A percentile compares a stretch with the other conserved stretches of the same genome.
These are phyloP conservation scores for Coniochaeta prunicola DNA, from an alignment of 2,329 filamentous ascomycete species.

Conservation along the genomic window DNA sequence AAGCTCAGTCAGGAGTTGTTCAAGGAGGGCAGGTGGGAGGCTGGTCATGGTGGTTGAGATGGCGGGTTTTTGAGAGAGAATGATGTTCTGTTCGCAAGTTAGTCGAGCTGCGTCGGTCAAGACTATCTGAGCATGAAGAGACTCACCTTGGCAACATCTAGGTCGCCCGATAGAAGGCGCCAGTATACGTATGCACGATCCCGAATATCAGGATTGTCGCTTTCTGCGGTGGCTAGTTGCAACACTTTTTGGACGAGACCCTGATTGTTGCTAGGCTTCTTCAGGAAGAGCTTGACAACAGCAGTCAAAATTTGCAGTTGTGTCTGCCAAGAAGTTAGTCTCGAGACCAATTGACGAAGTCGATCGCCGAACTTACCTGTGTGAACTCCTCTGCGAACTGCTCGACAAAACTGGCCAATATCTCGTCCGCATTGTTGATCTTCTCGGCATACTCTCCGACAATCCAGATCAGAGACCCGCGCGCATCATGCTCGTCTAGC, in stretches of 20 bases:
- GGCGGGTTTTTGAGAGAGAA: conserved; percentile 88
- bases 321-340: conserved; percentile 48
- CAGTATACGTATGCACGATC: conserved; percentile 98
- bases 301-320: conserved; percentile 96
- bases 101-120: conserved; percentile 6
- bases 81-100: conserved; percentile 56
- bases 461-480: conserved; percentile 94
- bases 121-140: too few species aligned
- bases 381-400: conserved; percentile 95
- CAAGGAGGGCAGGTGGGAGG: conserved; percentile 73
- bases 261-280: conserved; percentile 90
- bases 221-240: conserved; percentile 85
- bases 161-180: conserved; percentile 88
- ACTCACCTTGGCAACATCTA: conserved; percentile 76
- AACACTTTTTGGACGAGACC: conserved; percentile 89
- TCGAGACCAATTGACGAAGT: neutral
- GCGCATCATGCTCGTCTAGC: conserved; percentile 84
- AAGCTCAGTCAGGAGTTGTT: conserved; percentile 83
- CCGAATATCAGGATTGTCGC: conserved; percentile 94
- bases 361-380: conserved; percentile 49
- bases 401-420: conserved; percentile 84
- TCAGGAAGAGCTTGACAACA: conserved; percentile 94
- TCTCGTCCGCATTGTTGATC: conserved; percentile 97
- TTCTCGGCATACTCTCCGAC: conserved; percentile 99
- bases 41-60: conserved; percentile 93